Conservation (phyloP, 257 asterid genomes). For the Rehmannia glutinosa region DNA sequence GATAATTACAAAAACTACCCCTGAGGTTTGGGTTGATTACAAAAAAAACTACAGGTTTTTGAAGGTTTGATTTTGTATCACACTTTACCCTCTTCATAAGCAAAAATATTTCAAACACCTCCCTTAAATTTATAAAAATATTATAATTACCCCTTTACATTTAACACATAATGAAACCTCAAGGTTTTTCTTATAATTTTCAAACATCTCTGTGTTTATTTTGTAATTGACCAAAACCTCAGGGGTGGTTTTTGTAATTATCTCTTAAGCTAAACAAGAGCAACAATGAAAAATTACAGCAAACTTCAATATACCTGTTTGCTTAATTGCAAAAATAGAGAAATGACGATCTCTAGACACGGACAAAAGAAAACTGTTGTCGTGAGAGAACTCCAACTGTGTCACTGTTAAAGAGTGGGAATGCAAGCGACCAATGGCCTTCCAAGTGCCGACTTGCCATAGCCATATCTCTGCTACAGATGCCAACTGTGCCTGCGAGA, state of each 20-base stretch:
- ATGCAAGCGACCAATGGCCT: slow-evolving; percentile 73
- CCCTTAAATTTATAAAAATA: too few species aligned
- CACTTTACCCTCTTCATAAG: too few species aligned
- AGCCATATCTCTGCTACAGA: slow-evolving; percentile 92
- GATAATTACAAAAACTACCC: background rate
- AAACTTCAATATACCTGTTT: slow-evolving; percentile 39
- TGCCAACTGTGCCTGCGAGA: slow-evolving; percentile 85
- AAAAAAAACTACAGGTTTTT: too few species aligned
- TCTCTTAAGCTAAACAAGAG: too few species aligned
- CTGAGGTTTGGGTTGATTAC: background rate
- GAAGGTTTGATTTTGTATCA: too few species aligned
- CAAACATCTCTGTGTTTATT: too few species aligned
- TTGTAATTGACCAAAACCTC: background rate
- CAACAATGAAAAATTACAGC: background rate
- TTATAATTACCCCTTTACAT: too few species aligned
- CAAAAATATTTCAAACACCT: too few species aligned
- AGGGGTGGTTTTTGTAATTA: too few species aligned
- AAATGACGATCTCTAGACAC: slow-evolving; percentile 97
- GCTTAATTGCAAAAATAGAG: slow-evolving; percentile 64
- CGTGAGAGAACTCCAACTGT: slow-evolving; percentile 84
- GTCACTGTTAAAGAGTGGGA: slow-evolving; percentile 94
- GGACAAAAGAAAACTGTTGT: slow-evolving; percentile 63
- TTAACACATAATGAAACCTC: too few species aligned
- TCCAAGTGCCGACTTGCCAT: slow-evolving; percentile 95
- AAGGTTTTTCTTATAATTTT: too few species aligned